Base-by-base conservation (phyloP, 2,329 filamentous ascomycete genomes). In the Volutella citrinella region DNA sequence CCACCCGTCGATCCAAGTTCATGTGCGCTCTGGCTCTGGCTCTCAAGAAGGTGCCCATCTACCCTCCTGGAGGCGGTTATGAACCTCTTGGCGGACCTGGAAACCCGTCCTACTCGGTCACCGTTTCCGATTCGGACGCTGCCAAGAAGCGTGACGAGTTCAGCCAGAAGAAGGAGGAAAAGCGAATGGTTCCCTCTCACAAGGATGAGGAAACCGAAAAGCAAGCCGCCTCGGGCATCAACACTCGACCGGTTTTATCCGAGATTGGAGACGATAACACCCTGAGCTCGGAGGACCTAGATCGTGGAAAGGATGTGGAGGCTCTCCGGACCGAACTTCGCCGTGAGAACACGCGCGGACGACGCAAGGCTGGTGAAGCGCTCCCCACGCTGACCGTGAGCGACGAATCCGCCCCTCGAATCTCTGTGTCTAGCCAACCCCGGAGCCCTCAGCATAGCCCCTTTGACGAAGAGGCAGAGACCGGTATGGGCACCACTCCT, bases 11-110 rank as follows among this genome's bases (percentile, higher is more conserved):
- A 41, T 94, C 86, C 59, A 97, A 95, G 64, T 97, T 98, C 67
- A 95, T 97, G 81, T 95, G 90, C 56, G 93, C 93, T 1, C 70
- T 98, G 38, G 82, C 93, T 5, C 64, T 89, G 8, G 89, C 91
- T 5, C 68, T 96, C 38, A 86, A 88, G 64, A 89, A 84, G 65
- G 75, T 98, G 13, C 91, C 90, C 9, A 91, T 98, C 55, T 76
- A 87, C 50, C 80, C 70, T 14, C 91, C 91, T 36, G 89, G 84
- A 24, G 89, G 84, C 39, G 86, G 82, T 36, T 68, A 66, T 36
- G 76, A 80, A 36, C 47, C 71, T 22, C 65, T 82, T 4, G 80
- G 80, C 38, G 78, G 76, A 24, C 75, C 85, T 6, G 78, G 72
- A 19, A 93, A 94, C 61, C 90, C 90, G 1, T 69, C 79, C 6